Conservation (phyloP, 2,329 filamentous ascomycete species). For the Pseudogymnoascus sp. region DNA sequence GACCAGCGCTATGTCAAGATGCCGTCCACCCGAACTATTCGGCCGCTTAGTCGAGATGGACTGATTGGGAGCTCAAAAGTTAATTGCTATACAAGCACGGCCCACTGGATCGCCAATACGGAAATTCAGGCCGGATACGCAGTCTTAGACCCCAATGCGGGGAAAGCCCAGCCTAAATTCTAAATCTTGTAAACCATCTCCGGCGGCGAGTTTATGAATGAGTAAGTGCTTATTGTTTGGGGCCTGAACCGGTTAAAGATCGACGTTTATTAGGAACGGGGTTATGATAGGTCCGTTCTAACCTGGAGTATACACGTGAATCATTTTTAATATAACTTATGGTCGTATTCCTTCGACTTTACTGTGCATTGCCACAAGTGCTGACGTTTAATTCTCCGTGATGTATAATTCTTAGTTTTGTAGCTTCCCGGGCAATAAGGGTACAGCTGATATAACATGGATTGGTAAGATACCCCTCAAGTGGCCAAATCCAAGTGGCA, state of each 20-base stretch:
- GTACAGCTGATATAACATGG: not conserved
- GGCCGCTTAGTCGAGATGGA: not conserved
- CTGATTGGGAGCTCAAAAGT: not conserved
- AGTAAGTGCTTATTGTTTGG: not conserved
- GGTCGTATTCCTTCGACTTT: not conserved
- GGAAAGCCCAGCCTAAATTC: not conserved
- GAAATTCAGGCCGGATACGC: constrained; percentile 6
- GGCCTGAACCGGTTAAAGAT: not conserved
- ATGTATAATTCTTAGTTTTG: not conserved
- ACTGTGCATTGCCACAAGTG: not conserved
- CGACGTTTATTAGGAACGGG: not conserved
- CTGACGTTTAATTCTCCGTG: not conserved
- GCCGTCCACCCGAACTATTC: not conserved
- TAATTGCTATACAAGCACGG: not conserved
- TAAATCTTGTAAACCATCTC: not conserved
- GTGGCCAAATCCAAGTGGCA: not conserved
- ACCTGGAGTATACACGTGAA: not conserved
- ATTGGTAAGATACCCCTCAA: not conserved
- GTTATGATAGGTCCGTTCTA: not conserved
- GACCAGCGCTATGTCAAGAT: not conserved
- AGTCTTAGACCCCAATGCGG: not conserved
- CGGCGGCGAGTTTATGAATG: not conserved
- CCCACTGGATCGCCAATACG: constrained; percentile 11
- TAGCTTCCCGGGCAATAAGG: not conserved
- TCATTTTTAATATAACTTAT: not conserved